phyloP scores from a whole-genome alignment of 1,139 yeast species.

The Pichia sp. region DNA sequence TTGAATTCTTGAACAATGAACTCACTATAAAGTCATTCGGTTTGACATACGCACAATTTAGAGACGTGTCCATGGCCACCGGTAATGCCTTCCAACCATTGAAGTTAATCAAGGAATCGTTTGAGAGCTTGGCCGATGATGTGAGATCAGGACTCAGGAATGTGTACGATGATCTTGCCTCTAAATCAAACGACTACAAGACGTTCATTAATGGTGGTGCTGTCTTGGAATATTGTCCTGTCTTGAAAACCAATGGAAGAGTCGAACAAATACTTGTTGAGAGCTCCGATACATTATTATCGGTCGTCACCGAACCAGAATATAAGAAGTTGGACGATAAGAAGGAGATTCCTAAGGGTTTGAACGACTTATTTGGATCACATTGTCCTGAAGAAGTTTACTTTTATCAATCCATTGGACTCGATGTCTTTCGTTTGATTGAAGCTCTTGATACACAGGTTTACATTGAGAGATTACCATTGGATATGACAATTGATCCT shows the following conservation, averaged over 20 bases:
- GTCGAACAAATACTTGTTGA: conserved; percentile 46
- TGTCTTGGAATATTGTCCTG: conserved; percentile 56
- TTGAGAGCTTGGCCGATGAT: too few relatives aligned
- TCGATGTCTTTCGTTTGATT: conserved; percentile 57
- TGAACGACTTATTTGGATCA: conserved; percentile 79
- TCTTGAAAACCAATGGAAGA: conserved; percentile 59
- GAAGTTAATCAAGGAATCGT: conserved; percentile 1
- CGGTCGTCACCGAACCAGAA: not conserved
- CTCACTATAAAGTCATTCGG: conserved; percentile 55
- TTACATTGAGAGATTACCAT: conserved; percentile 58
- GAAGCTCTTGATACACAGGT: conserved; percentile 65
- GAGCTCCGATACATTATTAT: conserved; percentile 6
- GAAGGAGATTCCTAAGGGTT: conserved; percentile 56
- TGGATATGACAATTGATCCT: conserved; percentile 54
- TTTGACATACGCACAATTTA: conserved; percentile 56
- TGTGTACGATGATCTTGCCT: not conserved
- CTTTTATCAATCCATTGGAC: conserved; percentile 75
- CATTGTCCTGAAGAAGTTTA: conserved; percentile 82
- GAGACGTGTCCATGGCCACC: conserved; percentile 67
- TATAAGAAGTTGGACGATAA: conserved; percentile 3
- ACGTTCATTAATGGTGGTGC: conserved; percentile 47
- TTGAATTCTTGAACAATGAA: conserved; percentile 57
- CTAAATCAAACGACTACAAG: not conserved
- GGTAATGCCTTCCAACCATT: conserved; percentile 74
- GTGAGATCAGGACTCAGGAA: too few relatives aligned